Evolutionary conservation across 1,139 yeast species (phyloP).

Genomic region (Wickerhamomyces sp.): DNA sequence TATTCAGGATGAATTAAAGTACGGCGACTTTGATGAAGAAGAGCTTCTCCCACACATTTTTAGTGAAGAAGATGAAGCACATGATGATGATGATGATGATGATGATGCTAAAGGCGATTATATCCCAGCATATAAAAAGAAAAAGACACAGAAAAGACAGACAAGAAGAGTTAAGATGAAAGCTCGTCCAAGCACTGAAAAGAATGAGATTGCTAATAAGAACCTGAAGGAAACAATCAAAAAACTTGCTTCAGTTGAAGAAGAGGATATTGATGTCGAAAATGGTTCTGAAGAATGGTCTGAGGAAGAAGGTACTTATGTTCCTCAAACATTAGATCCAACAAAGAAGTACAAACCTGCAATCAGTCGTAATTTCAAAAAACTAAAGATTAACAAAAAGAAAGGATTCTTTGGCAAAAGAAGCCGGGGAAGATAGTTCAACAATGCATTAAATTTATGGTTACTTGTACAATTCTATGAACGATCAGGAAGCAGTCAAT

Average conservation of each 20-base stretch:
- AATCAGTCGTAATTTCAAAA: slow-evolving; percentile 16
- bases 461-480: background rate
- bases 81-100: slow-evolving; percentile 10
- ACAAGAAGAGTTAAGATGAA: slow-evolving; percentile 58
- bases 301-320: slow-evolving; percentile 26
- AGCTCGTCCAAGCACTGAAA: slow-evolving; percentile 30
- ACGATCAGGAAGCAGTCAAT: slow-evolving; percentile 40
- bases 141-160: slow-evolving; percentile 54
- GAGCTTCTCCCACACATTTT: slow-evolving; percentile 9
- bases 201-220: slow-evolving; percentile 9
- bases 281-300: slow-evolving; percentile 21
- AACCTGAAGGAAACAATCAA: slow-evolving; percentile 14
- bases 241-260: slow-evolving; percentile 7
- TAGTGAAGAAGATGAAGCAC: slow-evolving; percentile 7
- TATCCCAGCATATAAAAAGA: slow-evolving; percentile 23
- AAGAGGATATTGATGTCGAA: slow-evolving; percentile 3
- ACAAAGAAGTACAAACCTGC: slow-evolving; percentile 10
- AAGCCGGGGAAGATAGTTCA: slow-evolving; percentile 13
- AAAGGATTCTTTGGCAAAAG: slow-evolving; percentile 17
- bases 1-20: slow-evolving; percentile 22
- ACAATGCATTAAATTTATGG: background rate
- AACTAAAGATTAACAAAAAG: slow-evolving; percentile 20
- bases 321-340: slow-evolving; percentile 17
- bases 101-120: slow-evolving; percentile 18
- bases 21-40: slow-evolving; percentile 20